These are phyloP conservation scores for Draba incana DNA, from an alignment of 345 rosid species.

Conservation along the genomic window DNA sequence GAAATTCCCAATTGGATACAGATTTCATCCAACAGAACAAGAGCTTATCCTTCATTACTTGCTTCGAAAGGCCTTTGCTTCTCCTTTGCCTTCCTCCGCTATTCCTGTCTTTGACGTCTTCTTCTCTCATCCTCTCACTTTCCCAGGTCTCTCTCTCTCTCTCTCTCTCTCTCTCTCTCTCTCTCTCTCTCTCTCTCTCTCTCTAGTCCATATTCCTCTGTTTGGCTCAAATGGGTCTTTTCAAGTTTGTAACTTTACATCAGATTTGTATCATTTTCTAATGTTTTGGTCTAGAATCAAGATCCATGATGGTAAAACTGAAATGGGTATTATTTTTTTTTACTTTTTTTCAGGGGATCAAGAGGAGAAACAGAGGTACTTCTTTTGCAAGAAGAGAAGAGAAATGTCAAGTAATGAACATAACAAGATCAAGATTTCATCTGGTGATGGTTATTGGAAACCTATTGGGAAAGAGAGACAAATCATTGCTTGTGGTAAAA, in stretches of 20 bases:
- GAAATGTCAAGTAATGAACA: conserved; percentile 37
- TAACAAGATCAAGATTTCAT: conserved; percentile 40
- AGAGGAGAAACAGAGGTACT: conserved; percentile 74
- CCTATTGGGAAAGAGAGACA: conserved; percentile 55
- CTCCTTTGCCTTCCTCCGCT: conserved; percentile 72
- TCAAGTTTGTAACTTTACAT: conserved; percentile 24
- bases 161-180: not conserved
- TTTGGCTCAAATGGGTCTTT: not conserved
- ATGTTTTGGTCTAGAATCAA: conserved; percentile 17
- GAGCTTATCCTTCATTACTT: conserved; percentile 88
- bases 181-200: conserved; percentile 16
- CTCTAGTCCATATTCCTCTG: no score
- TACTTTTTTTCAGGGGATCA: conserved; percentile 50
- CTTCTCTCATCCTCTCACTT: conserved; percentile 60
- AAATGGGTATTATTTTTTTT: not conserved
- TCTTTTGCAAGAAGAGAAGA: conserved; percentile 54
- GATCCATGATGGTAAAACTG: conserved; percentile 19
- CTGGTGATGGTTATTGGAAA: conserved; percentile 80
- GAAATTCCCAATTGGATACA: conserved; percentile 74
- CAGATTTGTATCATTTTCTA: not conserved
- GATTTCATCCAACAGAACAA: conserved; percentile 86
- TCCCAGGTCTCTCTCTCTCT: conserved; percentile 62
- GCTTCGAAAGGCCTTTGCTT: conserved; percentile 54
- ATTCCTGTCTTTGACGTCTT: conserved; percentile 79
- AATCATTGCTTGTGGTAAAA: conserved; percentile 47